Evolutionary conservation across 2,329 filamentous ascomycete species (phyloP).

Genomic region (Clathrospora elynae): DNA sequence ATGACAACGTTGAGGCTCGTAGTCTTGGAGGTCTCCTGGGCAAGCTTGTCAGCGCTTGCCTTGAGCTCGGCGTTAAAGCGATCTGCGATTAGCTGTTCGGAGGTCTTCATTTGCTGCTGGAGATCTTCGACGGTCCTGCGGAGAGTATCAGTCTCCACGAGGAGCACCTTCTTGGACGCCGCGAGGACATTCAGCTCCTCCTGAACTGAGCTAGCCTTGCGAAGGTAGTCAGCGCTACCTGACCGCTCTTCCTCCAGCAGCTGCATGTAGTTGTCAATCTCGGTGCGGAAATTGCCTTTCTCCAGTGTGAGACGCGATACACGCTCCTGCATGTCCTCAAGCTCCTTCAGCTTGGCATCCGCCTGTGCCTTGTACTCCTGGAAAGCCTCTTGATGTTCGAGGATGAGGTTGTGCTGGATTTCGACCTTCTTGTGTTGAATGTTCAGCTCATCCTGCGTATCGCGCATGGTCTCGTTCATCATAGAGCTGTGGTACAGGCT

Average conservation of each 20-base stretch:
- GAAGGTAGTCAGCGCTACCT: slow-evolving; percentile 12
- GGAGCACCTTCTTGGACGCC: slow-evolving; percentile 24
- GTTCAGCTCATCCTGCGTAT: slow-evolving; percentile 32
- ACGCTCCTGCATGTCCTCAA: slow-evolving; percentile 29
- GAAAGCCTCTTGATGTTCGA: slow-evolving; percentile 38
- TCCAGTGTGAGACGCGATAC: slow-evolving; percentile 37
- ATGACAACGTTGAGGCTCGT: slow-evolving; percentile 20
- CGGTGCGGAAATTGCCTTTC: slow-evolving; percentile 34
- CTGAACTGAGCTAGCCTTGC: slow-evolving; percentile 16
- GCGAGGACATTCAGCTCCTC: slow-evolving; percentile 23
- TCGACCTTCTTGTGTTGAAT: slow-evolving; percentile 38
- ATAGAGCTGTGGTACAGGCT: slow-evolving; percentile 30
- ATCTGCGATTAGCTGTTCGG: slow-evolving; percentile 20
- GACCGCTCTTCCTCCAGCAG: slow-evolving; percentile 19
- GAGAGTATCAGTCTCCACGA: slow-evolving; percentile 22
- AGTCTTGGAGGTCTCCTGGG: slow-evolving; percentile 27
- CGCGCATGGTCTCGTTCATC: slow-evolving; percentile 31
- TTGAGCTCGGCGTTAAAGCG: slow-evolving; percentile 26
- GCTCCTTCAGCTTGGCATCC: slow-evolving; percentile 26
- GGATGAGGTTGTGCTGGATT: slow-evolving; percentile 34
- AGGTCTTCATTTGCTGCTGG: slow-evolving; percentile 22
- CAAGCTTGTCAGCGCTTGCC: slow-evolving; percentile 20
- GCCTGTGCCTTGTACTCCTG: slow-evolving; percentile 28
- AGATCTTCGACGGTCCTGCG: slow-evolving; percentile 18
- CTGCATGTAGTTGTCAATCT: slow-evolving; percentile 28